phyloP scores from a whole-genome alignment of 306 rosid species.

The Cucumis sativus region Cucumber_9930_V3 NC_026659.2:27326001-27326500 shows the following conservation, averaged over 20 bases:
- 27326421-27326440: background rate
- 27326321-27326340: slow-evolving; percentile 21
- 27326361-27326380: background rate
- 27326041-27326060: background rate
- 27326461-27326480: slow-evolving; percentile 23
- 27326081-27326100: background rate
- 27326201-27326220: background rate
- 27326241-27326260: background rate
- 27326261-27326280: background rate
- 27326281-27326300: background rate
- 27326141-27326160: background rate
- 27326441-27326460: background rate
- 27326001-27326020: background rate
- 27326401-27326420: slow-evolving; percentile 22
- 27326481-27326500: slow-evolving; percentile 49
- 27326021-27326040: slow-evolving; percentile 1
- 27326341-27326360: slow-evolving; percentile 2
- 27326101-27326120: background rate
- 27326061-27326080: background rate
- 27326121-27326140: no score
- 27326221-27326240: background rate
- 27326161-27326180: background rate
- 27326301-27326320: slow-evolving; percentile 1
- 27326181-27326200: slow-evolving; percentile 2
- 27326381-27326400: slow-evolving; percentile 22